Base-by-base conservation (phyloP, 2,329 filamentous ascomycete species). In the Arthrobotrys sinensis region DNA sequence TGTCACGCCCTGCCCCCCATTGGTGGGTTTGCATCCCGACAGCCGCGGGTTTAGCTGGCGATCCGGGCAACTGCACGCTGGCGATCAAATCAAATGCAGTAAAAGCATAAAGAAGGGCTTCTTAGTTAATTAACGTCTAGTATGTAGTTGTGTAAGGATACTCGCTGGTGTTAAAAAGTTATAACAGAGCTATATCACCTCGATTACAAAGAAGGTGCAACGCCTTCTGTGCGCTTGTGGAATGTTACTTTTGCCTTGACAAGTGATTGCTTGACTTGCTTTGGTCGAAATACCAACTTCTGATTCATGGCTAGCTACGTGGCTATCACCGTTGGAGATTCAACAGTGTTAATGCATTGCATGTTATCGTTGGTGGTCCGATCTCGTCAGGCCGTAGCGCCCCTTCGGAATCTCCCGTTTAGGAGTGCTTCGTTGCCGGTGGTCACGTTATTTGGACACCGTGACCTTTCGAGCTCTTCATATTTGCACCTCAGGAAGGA, bases 1-100 rank as follows among this genome's bases (percentile, higher is more conserved):
- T 19, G 12, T 8, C 19, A 19, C 24, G 14, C 12, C 24, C 38
- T n/a, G 11, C n/a, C 10, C 36, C 69, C 60, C 40, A 73, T 73
- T 73, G 69, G 69, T 73, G 69, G 69, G 50, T 66, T 73, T 73
- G 19, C 21, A 50, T 66, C 40, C 69, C 69, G 60, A 57, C 60
- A 65, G 50, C 69, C 69, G 69, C 69, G 50, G 28, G 14, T 40
- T 38, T 34, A 28, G 10, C 48, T 72, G 32, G 14, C 38, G 53
- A 43, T 24, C 57, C 24, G 62, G 62, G 50, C 55, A 48, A 46
- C 36, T 62, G 28, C 34, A 38, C 14, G n/a, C 46, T 63, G 36
- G 21, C 48, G 36, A 55, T 48, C 69, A 38, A 73, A 66, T 73
- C 48, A 50, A 40, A 64, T 53, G 12, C 36, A 11, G n/a, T 14